phyloP scores from a whole-genome alignment of 2,329 filamentous ascomycete species.

The Canariomyces notabilis region DNA sequence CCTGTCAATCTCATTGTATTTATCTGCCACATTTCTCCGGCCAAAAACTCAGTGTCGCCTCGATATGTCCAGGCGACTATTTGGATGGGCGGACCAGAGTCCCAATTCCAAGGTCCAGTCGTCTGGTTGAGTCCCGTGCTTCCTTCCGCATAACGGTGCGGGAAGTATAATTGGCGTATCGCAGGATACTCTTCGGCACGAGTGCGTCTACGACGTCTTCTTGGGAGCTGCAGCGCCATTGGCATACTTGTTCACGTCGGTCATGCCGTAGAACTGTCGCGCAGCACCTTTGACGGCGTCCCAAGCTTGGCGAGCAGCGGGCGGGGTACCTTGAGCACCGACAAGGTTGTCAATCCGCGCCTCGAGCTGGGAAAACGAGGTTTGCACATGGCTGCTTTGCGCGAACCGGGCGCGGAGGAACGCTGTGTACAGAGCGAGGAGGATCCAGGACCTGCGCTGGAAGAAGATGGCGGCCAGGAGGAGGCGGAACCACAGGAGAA shows the following conservation, averaged over 20 bases:
- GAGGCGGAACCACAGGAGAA: conserved; percentile 79
- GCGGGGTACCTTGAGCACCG: conserved; percentile 81
- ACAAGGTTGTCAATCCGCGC: conserved; percentile 75
- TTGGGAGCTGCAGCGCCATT: conserved; percentile 55
- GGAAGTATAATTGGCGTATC: conserved; percentile 14
- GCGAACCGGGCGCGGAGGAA: conserved; percentile 88
- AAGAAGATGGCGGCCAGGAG: conserved; percentile 78
- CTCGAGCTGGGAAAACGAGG: conserved; percentile 65
- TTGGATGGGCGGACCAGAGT: no score
- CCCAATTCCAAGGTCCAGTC: neutral
- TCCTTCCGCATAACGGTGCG: conserved; percentile 5
- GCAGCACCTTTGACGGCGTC: conserved; percentile 67
- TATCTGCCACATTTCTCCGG: no score
- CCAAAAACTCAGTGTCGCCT: no score
- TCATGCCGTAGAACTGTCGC: conserved; percentile 71
- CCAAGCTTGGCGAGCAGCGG: conserved; percentile 74
- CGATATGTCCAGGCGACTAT: no score
- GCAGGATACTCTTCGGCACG: neutral
- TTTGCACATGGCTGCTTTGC: conserved; percentile 91
- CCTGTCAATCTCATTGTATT: no score
- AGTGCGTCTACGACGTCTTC: conserved; percentile 53
- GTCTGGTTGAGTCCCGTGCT: neutral
- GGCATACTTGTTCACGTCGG: conserved; percentile 71
- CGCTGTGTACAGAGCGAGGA: conserved; percentile 77
- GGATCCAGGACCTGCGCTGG: conserved; percentile 84